Evolutionary conservation across 257 asterid species (phyloP), one percentile per base, ranked within the genome.

Genomic region (Salvia splendens): DNA sequence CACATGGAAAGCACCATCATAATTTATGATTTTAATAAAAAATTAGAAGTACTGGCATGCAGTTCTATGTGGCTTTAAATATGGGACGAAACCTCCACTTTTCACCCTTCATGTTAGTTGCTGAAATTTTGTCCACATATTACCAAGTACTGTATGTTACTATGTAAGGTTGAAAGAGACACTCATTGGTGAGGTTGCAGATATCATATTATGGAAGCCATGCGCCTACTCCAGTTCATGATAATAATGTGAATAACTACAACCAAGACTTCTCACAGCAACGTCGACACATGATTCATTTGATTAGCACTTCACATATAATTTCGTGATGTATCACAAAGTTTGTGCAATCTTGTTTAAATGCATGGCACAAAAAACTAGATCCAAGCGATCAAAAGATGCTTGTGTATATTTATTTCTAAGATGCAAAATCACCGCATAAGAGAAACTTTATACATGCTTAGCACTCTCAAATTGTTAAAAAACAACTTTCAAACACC

Each of bases 171-270:
- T 40, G 7, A 54, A 66, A 12, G 56, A 32, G 55, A 67, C n/a
- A 42, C 7, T 8, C 45, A 24, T 55, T 38, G 15, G 52, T n/a
- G 30, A 24, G 62, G 48, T 50, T 12, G 28, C 30, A 49, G 35
- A 12, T 20, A 43, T 16, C 30, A 35, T 7, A 30, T 42, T 42
- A 15, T 8, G 33, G 73, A 67, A 24, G 64, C 30, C 50, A 12
- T 36, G 71, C 32, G 14, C 70, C 36, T 67, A 38, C 72, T 51
- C 46, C 51, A 50, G 61, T 48, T 47, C 56, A 50, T 50, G 56
- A 50, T 3, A 50, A 16, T 50, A 42, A 42, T 61, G 32, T 40
- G 20, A 43, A 16, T 40, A 40, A 41, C 16, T 20, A 17, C 33
- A 8, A 4, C 46, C 8, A 17, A 15, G n/a, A 15, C 14, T 32